Percentiles rank a stretch among this genome's conserved stretches.
phyloP scores from a whole-genome alignment of 805 yeast genomes.

The Candida rishiriensis region DNA sequence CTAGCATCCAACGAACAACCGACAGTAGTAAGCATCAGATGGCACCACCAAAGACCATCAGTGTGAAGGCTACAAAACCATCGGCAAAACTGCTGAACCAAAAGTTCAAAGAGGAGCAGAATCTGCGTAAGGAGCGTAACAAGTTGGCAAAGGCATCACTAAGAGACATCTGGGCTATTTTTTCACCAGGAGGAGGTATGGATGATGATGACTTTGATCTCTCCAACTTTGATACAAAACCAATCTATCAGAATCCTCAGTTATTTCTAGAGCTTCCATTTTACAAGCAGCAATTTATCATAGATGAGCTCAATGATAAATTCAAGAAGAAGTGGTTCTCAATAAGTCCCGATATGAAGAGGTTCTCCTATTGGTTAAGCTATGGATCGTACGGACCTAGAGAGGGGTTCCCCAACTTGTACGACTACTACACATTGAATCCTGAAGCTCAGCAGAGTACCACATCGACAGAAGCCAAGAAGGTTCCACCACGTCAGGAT shows the following conservation, averaged over 20 bases:
- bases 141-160: constrained; percentile 36
- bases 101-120: constrained; percentile 26
- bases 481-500: neutral
- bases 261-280: constrained; percentile 30
- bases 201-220: constrained; percentile 31
- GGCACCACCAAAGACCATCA: constrained; percentile 4
- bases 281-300: constrained; percentile 54
- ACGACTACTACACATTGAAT: constrained; percentile 29
- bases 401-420: constrained; percentile 44
- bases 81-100: constrained; percentile 19
- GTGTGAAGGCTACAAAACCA: constrained; percentile 12
- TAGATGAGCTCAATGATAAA: constrained; percentile 42
- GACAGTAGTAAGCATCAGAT: neutral
- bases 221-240: constrained; percentile 29
- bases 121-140: constrained; percentile 28
- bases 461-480: neutral
- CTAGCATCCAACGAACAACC: neutral
- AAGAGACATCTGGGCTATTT: constrained; percentile 34
- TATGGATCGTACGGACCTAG: constrained; percentile 74
- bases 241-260: constrained; percentile 28
- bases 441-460: neutral
- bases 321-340: constrained; percentile 53
- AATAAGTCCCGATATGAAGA: constrained; percentile 45
- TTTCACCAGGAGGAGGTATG: constrained; percentile 27
- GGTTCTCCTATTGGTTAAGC: constrained; percentile 54